Base-by-base conservation (phyloP, 2,329 filamentous ascomycete genomes). In the Nothophoma quercina region DNA sequence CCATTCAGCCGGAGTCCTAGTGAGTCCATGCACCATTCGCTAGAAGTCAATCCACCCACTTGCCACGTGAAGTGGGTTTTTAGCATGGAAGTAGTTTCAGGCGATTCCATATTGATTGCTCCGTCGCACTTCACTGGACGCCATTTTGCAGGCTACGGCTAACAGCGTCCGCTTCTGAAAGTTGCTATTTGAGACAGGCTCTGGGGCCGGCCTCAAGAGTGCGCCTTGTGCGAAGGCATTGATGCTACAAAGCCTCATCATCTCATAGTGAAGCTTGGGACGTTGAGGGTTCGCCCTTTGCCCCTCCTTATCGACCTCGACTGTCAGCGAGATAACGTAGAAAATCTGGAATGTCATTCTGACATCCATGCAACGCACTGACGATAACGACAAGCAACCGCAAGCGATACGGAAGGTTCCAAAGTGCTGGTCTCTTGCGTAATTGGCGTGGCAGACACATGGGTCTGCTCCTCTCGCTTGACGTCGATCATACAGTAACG, bases 61-160 rank as follows among this genome's bases (percentile, higher is more conserved):
- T 39, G 43, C 43, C 50, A 40, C 22, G 33, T 25, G 44, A 41
- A 39, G 44, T 43, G 39, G 32, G 12, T 36, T 15, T 28, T 18
- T 47, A 53, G 43, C 22, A 42, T 32, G 36, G 32, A 47, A 25
- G 30, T 16, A 26, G 43, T 43, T 46, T 47, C 50, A 53, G 43
- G 22, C 25, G 16, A 38, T 47, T 16, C 26, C 43, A 32, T 7
- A 26, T 16, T 32, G 8, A 21, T 2, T 41, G 18, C 21, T 53
- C 38, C 43, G 28, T 18, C 33, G 32, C 43, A 39, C 12, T 28
- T 22, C 13, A 33, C 25, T 38, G 21, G 42, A 13, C 15, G 10
- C 15, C 19, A 36, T 36, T n/a, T 32, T 21, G 10, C 2, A 41
- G 15, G 38, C 36, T 33, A 19, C 26, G 21, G 18, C 16, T 39